Evolutionary conservation across 2,329 filamentous ascomycete species (phyloP).

Genomic region (Penicillium decumbens): DNA sequence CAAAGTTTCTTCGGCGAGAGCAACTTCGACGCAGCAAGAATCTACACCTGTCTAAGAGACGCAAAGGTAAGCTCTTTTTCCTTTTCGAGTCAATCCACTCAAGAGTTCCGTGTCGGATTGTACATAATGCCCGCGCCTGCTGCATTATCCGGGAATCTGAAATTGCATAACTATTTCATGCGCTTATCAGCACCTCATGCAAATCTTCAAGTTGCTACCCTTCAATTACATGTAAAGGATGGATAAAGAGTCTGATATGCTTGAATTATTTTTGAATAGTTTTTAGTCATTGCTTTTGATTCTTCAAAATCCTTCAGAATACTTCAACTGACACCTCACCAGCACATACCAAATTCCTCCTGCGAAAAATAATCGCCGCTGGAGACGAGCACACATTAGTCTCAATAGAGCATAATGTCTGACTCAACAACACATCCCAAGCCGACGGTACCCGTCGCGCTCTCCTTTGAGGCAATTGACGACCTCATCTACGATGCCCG

Average conservation of each 20-base stretch:
- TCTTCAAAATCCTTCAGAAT: not conserved
- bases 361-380: not conserved
- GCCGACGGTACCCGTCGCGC: conserved; percentile 28
- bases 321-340: conserved; percentile 4
- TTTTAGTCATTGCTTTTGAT: not conserved
- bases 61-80: conserved; percentile 15
- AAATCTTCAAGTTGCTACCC: conserved; percentile 6
- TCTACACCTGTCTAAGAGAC: conserved; percentile 10
- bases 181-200: conserved; percentile 13
- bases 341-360: conserved; percentile 13
- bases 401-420: conserved; percentile 8
- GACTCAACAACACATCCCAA: conserved; percentile 18
- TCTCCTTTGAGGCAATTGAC: conserved; percentile 77
- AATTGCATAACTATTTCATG: conserved; percentile 3
- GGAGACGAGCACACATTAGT: conserved; percentile 4
- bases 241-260: not conserved
- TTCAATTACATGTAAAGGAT: not conserved
- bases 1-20: conserved; percentile 24
- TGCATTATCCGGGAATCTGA: not conserved
- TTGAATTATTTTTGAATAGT: not conserved
- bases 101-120: not conserved
- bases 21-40: conserved; percentile 9
- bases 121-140: not conserved
- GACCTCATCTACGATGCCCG: conserved; percentile 87
- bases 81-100: not conserved